Evolutionary conservation across 176 grass and related monocot genomes (phyloP).

Genomic region (Oryza glaberrima): DNA sequence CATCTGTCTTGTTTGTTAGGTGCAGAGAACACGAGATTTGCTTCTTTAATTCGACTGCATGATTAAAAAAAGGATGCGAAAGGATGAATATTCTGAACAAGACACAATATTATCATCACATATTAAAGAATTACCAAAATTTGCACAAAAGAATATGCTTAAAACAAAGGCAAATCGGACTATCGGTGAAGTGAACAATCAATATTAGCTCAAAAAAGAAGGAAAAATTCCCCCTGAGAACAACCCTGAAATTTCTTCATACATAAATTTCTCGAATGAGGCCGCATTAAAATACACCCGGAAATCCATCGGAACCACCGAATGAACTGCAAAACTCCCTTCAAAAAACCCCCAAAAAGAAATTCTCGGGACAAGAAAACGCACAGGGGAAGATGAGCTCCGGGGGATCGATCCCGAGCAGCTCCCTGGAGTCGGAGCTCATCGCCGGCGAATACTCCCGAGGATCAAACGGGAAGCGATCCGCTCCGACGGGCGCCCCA

Average conservation of each 20-base stretch:
- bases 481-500: neutral
- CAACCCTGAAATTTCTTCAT: neutral
- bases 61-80: neutral
- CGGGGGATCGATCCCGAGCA: conserved; percentile 73
- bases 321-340: neutral
- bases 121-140: neutral
- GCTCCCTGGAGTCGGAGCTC: conserved; percentile 53
- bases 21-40: conserved; percentile 89
- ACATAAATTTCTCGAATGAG: too few relatives aligned
- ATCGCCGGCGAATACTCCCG: conserved; percentile 21
- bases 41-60: conserved; percentile 78
- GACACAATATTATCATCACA: neutral
- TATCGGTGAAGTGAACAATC: neutral
- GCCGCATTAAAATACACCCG: neutral
- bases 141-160: neutral
- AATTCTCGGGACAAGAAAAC: neutral
- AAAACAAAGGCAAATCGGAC: neutral
- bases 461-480: neutral
- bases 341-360: too few relatives aligned
- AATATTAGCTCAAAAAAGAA: neutral
- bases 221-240: neutral
- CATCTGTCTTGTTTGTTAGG: conserved; percentile 76
- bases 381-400: conserved; percentile 78
- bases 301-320: neutral
- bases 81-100: neutral